Evolutionary conservation across 1,139 yeast species (phyloP).

Genomic region (Debaryomyces subglobosus): DNA sequence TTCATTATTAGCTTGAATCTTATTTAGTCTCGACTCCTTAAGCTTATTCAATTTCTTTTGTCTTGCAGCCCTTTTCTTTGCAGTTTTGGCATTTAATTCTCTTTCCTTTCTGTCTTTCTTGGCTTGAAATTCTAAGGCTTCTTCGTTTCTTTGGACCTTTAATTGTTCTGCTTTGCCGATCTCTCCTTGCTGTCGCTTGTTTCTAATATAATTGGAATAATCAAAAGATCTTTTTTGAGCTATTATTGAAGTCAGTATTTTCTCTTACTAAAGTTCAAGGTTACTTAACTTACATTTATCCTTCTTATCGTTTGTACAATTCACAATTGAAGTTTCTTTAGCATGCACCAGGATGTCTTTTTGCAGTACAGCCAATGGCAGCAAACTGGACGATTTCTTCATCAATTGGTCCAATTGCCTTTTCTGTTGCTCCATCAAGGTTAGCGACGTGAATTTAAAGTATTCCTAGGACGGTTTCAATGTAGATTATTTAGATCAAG

Average conservation of each 20-base stretch:
- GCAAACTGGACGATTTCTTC: constrained; percentile 7
- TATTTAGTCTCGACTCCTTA: background rate
- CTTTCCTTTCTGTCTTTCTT: constrained; percentile 2
- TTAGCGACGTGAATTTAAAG: background rate
- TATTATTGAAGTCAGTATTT: background rate
- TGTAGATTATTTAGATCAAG: background rate
- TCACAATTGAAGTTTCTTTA: background rate
- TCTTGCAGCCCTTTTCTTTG: constrained; percentile 10
- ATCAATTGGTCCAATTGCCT: constrained; percentile 9
- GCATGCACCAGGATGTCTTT: background rate
- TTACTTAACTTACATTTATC: constrained; percentile 3
- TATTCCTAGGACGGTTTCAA: background rate
- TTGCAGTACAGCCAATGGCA: background rate
- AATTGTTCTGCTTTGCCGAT: background rate
- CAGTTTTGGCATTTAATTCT: constrained; percentile 8
- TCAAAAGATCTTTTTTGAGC: constrained; percentile 12
- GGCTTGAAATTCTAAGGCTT: constrained; percentile 1
- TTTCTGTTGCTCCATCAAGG: background rate
- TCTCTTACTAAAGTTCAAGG: background rate
- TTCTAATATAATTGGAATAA: constrained; percentile 10
- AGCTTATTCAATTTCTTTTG: constrained; percentile 7
- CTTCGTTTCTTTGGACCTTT: background rate
- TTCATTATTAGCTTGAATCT: background rate
- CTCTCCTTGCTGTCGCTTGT: constrained; percentile 5
- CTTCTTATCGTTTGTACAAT: background rate